Evolutionary conservation across 768 basidiomycete species (phyloP), one percentile per base, ranked within the genome.

Genomic region (Boletales sp.): DNA sequence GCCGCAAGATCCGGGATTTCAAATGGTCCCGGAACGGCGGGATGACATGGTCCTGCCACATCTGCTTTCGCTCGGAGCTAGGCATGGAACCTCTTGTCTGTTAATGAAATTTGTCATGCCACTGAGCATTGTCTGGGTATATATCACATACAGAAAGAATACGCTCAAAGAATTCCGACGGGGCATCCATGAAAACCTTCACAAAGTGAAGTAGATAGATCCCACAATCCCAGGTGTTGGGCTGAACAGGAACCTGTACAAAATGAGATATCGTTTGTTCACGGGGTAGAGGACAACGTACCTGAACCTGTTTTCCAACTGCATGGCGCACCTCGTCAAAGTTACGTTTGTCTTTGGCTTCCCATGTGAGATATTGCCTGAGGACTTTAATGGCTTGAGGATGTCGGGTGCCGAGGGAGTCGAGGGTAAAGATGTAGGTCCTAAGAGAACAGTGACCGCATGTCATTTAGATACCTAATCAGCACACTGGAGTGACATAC

Each of bases 191-290:
- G 62, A 98, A 90, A 0, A 80, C 81, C 57, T 83, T 74, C 8
- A 85, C 87, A 44, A 91, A 91, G 61, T 98, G 93, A 11, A 98
- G 73, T 12, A 98, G 75, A 66, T 90, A 99, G 27, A 97, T 65
- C 7, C 97, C 97, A 57, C 97, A 99, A 65, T 97, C 94, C 61
- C 85, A 90, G 55, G 75, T 90, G 63, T 98, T 97, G 14, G 83
- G 82, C 63, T 99, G 97, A 19, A 74, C 72, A 4, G 95, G 95
- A 4, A 94, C 90, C 91, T 95, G 56, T 5, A 37, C 34, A 29
- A 14, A 8, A 29, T 64, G 18, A 49, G 31, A 40, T 34, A 38
- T 18, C 19, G 27, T 40, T 14, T 30, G 2, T 13, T 40, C n/a
- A 40, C 21, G 13, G 40, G 34, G 41, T 35, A 24, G 36, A 43